A percentile compares a stretch with the other conserved stretches of the same genome.
Conservation (phyloP, 2,329 filamentous ascomycete species). For the Verticillium longisporum region DNA sequence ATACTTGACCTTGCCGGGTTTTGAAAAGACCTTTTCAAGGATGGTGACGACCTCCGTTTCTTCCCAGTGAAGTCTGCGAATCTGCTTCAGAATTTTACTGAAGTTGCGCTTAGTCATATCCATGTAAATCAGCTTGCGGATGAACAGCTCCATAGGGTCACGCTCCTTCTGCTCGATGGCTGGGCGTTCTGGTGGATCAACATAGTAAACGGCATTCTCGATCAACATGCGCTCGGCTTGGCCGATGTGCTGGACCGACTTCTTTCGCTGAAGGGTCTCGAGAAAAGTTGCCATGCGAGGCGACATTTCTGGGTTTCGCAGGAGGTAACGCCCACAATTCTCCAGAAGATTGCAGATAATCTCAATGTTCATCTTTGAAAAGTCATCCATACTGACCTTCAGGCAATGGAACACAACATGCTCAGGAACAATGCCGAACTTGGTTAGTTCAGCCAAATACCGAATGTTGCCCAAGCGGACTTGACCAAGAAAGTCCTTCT, state of each 20-base stretch:
- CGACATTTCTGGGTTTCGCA: slow-evolving; percentile 86
- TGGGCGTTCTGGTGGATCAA: slow-evolving; percentile 87
- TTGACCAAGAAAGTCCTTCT: slow-evolving; percentile 94
- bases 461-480: slow-evolving; percentile 91
- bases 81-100: slow-evolving; percentile 87
- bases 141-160: slow-evolving; percentile 85
- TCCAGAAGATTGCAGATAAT: slow-evolving; percentile 94
- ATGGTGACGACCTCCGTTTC: slow-evolving; percentile 78
- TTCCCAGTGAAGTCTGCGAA: slow-evolving; percentile 96
- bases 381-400: slow-evolving; percentile 95
- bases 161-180: slow-evolving; percentile 96
- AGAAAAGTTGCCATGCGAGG: slow-evolving; percentile 91
- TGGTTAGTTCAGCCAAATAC: slow-evolving; percentile 95
- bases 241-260: slow-evolving; percentile 88
- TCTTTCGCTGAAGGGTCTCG: slow-evolving; percentile 92
- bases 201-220: slow-evolving; percentile 96
- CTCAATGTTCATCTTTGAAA: slow-evolving; percentile 98
- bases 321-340: slow-evolving; percentile 89
- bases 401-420: slow-evolving; percentile 98
- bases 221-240: slow-evolving; percentile 97
- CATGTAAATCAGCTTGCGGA: slow-evolving; percentile 85
- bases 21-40: slow-evolving; percentile 87
- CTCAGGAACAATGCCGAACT: slow-evolving; percentile 95
- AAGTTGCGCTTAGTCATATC: slow-evolving; percentile 94
- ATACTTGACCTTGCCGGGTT: slow-evolving; percentile 95